Base-by-base conservation (phyloP, 768 basidiomycete species). In the Mycena filopes region DNA sequence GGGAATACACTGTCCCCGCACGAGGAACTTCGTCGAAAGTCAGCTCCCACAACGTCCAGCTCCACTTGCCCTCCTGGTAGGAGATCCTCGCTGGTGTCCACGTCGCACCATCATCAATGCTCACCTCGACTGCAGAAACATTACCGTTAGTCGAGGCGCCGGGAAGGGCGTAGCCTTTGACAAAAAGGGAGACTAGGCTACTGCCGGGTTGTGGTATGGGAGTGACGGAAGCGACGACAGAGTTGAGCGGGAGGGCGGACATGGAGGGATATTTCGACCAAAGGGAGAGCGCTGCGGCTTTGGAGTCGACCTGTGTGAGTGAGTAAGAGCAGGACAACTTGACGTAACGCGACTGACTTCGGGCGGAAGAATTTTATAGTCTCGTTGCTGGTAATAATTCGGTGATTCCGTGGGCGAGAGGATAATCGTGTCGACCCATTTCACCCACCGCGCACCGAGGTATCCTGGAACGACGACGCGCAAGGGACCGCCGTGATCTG, bases 11-110 rank as follows among this genome's bases (percentile, higher is more conserved):
- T 5, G 73, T 75, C 3, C 83, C 84, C 25, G 67, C 75, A 49
- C 71, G 67, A 4, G 68, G 72, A 6, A 73, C 71, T 47, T 78
- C 74, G 9, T 76, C 73, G 16, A 92, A 15, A 50, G 81, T 77
- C 4, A 73, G 79, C 70, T 90, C 87, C 91, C 91, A 92, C 23
- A 91, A 72, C 6, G 87, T 84, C 91, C 91, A 93, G 70, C 90
- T 90, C 89, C 90, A 92, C 66, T 73, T 82, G 4, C 89, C 89
- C 38, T 84, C 77, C 57, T 86, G 87, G 65, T 90, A 90, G 1
- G 80, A 85, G 62, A 90, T 84, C 31, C 74, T 75, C 21, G 86
- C 83, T 12, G 75, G 71, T 28, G 75, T 71, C 88, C 90, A 90
- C 10, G 82, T 80, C 47, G 71, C 65, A 1, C 88, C 89, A 3